Base-by-base conservation (phyloP, 2,329 filamentous ascomycete species). In the Arachnomyces sp. region DNA sequence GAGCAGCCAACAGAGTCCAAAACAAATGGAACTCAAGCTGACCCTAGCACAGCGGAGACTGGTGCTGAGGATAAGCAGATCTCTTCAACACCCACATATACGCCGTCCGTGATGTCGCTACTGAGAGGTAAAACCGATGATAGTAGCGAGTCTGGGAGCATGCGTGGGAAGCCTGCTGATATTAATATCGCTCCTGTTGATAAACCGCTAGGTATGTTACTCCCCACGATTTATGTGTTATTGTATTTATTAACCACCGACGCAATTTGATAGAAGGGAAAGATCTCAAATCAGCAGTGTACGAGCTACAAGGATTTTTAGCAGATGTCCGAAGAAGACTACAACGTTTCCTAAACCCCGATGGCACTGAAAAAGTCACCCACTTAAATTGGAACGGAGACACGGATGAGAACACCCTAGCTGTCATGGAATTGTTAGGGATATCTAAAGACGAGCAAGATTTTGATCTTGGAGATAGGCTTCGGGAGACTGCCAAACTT, bases 251-350 rank as follows among this genome's bases (percentile, higher is more conserved):
- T 6, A 31, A 34, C 14, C 39, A 13, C 12, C 34, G 45, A 25
- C 9, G 9, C 9, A 9, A 5, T 25, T 25, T 25, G 9, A 65
- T 84, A 28, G 80, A 88, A 56, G 88, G 87, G 11, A 90, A 90
- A 54, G 87, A 95, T 50, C 73, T 98, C 28, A 84, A 78, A 50
- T 74, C 79, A 36, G 88, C 92, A 0, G 85, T 92, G 12, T 75
- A 83, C 32, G 88, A 90, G 47, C 72, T 98, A 2, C 86, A 86
- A 53, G 83, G 82, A 16, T 98, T 94, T 56, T 74, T 98, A 6
- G 90, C 88, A 0, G 86, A 93, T 47, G 87, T 89, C 13, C 80
- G 92, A 44, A 69, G 75, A 16, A 70, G 77, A 36, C 71, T 82
- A 28, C 77, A 81, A 52, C 72, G 72, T 34, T 77, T 77, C 50